Base-by-base conservation (phyloP, 352 stramenopile genomes). In the Phytophthora capsici region DNA sequence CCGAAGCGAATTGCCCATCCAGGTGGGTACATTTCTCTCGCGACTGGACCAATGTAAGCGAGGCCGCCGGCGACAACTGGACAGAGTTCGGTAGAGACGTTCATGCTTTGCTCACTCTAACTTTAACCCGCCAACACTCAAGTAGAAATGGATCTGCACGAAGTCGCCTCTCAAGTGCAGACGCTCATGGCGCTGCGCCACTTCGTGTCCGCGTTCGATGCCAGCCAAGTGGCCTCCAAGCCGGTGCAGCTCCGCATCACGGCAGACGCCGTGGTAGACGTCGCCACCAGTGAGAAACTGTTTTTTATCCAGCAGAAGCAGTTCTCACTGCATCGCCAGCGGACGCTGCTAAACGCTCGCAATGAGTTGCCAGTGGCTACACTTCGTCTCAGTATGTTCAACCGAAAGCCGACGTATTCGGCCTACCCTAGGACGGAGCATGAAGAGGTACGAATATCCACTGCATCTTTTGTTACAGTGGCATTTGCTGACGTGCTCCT, bases 121-220 rank as follows among this genome's bases (percentile, higher is more conserved):
- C 46, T 57, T 41, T 62, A 30, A 25, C 59, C 17, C n/a, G 23
- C 10, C 49, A 22, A n/a, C 50, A n/a, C 32, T 38, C 26, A 16
- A 4, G 10, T 32, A 12, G 6, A 20, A n/a, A 77, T 77, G 68
- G 68, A 77, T 26, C 44, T 80, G 51, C 56, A 72, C 16, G 58
- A 69, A 1, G 72, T 68, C 36, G 72, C 60, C 20, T 57, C 69
- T n/a, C 55, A 72, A 55, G 59, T 80, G 22, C 66, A 73, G 59
- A 74, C 63, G 23, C 68, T 80, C n/a, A 68, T 45, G 22, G 72
- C 72, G 41, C 59, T 80, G 58, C 64, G 63, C 17, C 68, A 75
- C 63, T 80, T 80, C 37, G 72, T 75, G 23, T 50, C 72, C 16
- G 72, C 72, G 13, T 80, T 80, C 40, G 68, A 80, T 51, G 41